A percentile compares a stretch with the other conserved stretches of the same genome.
Evolutionary conservation across 2,329 filamentous ascomycete species (phyloP).

Genomic region (Aspergillus sp.): DNA sequence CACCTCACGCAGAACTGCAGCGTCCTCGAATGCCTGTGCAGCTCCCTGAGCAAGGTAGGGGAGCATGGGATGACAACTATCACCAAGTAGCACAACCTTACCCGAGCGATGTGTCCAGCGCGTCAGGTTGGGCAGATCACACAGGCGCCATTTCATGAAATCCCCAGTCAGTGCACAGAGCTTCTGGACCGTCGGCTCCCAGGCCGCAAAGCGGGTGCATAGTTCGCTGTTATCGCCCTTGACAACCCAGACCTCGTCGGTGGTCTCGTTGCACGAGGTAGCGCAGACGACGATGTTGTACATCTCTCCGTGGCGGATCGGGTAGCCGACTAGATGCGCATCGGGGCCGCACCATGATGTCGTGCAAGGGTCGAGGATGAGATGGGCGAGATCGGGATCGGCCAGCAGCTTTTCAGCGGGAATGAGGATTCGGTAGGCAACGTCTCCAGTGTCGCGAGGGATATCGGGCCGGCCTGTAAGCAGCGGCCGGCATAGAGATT

Average conservation of each 20-base stretch:
- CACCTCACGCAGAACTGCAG: neutral
- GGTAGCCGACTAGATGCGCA: neutral
- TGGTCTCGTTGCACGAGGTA: neutral
- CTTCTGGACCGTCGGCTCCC: neutral
- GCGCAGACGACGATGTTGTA: neutral
- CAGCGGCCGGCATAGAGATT: neutral
- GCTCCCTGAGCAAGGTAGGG: conserved; percentile 8
- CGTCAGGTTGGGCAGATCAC: neutral
- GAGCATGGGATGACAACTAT: conserved; percentile 8
- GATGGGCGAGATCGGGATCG: neutral
- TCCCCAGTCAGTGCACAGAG: neutral
- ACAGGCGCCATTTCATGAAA: neutral
- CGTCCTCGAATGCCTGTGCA: conserved; percentile 1
- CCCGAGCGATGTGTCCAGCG: neutral
- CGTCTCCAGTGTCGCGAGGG: neutral
- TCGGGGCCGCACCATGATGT: neutral
- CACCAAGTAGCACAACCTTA: neutral
- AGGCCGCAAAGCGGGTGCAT: neutral
- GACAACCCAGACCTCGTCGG: neutral
- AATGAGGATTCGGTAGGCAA: neutral
- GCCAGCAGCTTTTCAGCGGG: neutral
- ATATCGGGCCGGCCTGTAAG: neutral
- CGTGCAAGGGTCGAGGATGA: neutral
- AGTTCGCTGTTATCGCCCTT: neutral
- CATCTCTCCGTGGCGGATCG: neutral